Percentiles rank a stretch among this genome's conserved stretches.
Evolutionary conservation across 352 stramenopile species (phyloP).

Genomic region (Elongisporangium senticosum): DNA sequence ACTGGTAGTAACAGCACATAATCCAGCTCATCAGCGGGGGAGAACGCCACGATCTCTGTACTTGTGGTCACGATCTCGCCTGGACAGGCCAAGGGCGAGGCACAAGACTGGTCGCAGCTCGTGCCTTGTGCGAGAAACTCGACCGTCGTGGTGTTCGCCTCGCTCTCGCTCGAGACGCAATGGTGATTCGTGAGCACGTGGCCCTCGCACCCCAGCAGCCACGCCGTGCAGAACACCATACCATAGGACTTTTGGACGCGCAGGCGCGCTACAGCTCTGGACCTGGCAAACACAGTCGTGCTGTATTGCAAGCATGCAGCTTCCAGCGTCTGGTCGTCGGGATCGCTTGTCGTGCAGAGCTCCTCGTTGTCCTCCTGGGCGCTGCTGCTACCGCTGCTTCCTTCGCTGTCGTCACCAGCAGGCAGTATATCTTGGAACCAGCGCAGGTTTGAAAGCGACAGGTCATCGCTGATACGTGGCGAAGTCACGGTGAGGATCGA

Average conservation of each 20-base stretch:
- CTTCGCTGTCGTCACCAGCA: not conserved
- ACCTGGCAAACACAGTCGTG: conserved; percentile 8
- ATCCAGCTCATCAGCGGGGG: conserved; percentile 20
- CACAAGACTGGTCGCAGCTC: conserved; percentile 17
- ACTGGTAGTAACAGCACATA: conserved; percentile 30
- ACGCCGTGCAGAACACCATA: conserved; percentile 47
- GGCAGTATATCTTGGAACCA: not conserved
- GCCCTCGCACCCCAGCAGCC: conserved; percentile 42
- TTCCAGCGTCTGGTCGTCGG: conserved; percentile 15
- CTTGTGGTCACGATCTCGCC: conserved; percentile 24
- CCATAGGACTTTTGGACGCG: conserved; percentile 35
- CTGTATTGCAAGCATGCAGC: conserved; percentile 22
- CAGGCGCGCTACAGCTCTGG: conserved; percentile 25
- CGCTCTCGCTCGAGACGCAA: conserved; percentile 26
- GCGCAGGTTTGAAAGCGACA: not conserved
- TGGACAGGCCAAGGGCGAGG: conserved; percentile 18
- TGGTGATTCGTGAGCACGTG: conserved; percentile 59
- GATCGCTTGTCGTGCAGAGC: conserved; percentile 7
- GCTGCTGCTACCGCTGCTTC: not conserved
- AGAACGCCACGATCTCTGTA: conserved; percentile 27
- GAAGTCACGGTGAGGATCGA: not conserved
- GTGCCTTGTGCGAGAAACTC: conserved; percentile 40
- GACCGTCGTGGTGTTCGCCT: conserved; percentile 27
- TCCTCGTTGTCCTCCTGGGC: not conserved
- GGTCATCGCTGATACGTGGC: not conserved